Evolutionary conservation across 192 early-diverging fungal species (phyloP).

Genomic region (Linnemannia schmuckeri): DNA sequence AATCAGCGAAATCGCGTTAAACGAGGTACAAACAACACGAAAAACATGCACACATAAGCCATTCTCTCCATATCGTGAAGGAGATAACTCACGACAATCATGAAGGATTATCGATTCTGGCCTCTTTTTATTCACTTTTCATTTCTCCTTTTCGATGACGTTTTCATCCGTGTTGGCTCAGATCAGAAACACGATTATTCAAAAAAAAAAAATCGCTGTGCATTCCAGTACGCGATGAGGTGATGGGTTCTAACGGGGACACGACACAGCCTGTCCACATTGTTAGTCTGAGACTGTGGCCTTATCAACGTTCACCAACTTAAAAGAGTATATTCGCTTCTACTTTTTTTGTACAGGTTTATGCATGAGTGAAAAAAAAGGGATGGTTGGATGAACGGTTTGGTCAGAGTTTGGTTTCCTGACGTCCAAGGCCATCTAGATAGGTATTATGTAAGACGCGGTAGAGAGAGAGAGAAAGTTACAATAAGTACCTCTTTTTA

Average conservation of each 20-base stretch:
- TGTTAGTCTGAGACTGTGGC: not conserved
- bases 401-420: conserved; percentile 46
- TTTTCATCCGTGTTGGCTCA: not conserved
- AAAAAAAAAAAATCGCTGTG: not conserved
- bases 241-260: not conserved
- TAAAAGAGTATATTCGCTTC: not conserved
- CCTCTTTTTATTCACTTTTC: too few species aligned
- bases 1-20: too few species aligned
- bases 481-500: not conserved
- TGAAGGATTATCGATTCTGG: too few species aligned
- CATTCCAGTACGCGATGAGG: not conserved
- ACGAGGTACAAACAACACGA: too few species aligned
- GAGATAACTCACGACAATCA: too few species aligned
- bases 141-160: not conserved
- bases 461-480: not conserved
- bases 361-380: not conserved
- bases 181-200: not conserved
- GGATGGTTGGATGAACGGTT: too few species aligned
- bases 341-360: not conserved
- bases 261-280: not conserved
- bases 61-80: too few species aligned
- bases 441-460: not conserved
- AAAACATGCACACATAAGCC: too few species aligned
- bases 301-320: not conserved
- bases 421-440: conserved; percentile 39